Evolutionary conservation across 768 basidiomycete genomes (phyloP), one percentile per base, ranked within the genome.

Genomic region (Macrolepiota albuminosa): DNA sequence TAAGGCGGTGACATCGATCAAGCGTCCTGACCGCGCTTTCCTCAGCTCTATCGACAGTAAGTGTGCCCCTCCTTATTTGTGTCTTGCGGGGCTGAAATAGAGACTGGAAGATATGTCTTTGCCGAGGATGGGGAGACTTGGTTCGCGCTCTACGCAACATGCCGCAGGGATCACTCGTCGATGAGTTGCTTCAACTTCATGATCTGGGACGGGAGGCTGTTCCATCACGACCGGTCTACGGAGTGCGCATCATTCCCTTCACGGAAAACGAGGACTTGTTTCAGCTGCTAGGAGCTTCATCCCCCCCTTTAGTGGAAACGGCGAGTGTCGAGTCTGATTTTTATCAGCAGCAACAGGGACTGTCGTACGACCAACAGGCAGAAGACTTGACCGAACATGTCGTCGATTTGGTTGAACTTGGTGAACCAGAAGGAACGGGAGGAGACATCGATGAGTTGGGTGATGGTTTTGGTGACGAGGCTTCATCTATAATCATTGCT

Each of bases 101-200:
- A 8, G 10, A 42, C 29, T 33, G 42, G 11, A 21, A 70, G 67
- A 2, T 70, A 66, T 55, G 66, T 69, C 7, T 65, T 62, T 40
- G 68, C 72, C 55, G 58, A 21, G 24, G 11, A 18, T 77, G 76
- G 76, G 55, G 56, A 0, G 58, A 63, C 31, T 47, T 78, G 21
- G 64, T 64, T 6, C 37, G 54, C 8, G 66, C 66, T 16, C 60
- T 73, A 8, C 68, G 62, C 8, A 52, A 54, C 9, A 65, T 67
- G 9, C 54, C 58, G 3, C 59, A 36, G 7, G 55, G 60, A 8
- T 58, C 61, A 8, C 51, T 65, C 6, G 55, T 64, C n/a, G 72
- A 74, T 54, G 68, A 70, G 40, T 60, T 73, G 60, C 39, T 72
- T 39, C 63, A 73, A 51, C 54, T 73, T 5, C 59, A 65, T 2